Evolutionary conservation across 805 yeast species (phyloP).

Genomic region (Vanderwaltozyma yarrowii): DNA sequence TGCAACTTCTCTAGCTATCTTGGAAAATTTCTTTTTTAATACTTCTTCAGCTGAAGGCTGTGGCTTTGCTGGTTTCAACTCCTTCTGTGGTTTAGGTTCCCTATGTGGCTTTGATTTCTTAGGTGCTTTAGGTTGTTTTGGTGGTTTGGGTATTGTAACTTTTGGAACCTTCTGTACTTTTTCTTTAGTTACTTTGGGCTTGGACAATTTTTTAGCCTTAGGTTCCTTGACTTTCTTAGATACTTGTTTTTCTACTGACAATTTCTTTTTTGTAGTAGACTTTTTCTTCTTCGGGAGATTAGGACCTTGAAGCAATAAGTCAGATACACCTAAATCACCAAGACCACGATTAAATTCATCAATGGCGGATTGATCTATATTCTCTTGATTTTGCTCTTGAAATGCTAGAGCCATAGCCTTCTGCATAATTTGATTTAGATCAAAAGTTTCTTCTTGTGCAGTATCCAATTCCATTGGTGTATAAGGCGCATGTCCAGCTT

Average conservation of each 20-base stretch:
- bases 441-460: constrained; percentile 38
- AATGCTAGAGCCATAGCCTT: constrained; percentile 71
- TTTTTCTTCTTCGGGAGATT: constrained; percentile 8
- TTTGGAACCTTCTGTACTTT: background rate
- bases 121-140: background rate
- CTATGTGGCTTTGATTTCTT: background rate
- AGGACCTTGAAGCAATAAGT: constrained; percentile 8
- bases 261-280: constrained; percentile 4
- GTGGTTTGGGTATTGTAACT: constrained; percentile 2
- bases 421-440: constrained; percentile 63
- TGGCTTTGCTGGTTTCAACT: constrained; percentile 8
- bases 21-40: constrained; percentile 13
- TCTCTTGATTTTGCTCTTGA: constrained; percentile 33
- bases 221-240: background rate
- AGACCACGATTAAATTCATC: constrained; percentile 23
- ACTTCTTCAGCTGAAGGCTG: constrained; percentile 9
- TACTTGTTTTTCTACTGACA: background rate
- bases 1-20: constrained; percentile 22
- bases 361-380: constrained; percentile 15
- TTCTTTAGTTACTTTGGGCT: background rate
- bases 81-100: background rate
- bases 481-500: no score
- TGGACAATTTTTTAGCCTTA: background rate
- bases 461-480: constrained; percentile 2
- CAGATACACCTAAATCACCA: constrained; percentile 15